Base-by-base conservation (phyloP, 176 grass and related monocot species). In the Bolboschoenus planiculmis region DNA sequence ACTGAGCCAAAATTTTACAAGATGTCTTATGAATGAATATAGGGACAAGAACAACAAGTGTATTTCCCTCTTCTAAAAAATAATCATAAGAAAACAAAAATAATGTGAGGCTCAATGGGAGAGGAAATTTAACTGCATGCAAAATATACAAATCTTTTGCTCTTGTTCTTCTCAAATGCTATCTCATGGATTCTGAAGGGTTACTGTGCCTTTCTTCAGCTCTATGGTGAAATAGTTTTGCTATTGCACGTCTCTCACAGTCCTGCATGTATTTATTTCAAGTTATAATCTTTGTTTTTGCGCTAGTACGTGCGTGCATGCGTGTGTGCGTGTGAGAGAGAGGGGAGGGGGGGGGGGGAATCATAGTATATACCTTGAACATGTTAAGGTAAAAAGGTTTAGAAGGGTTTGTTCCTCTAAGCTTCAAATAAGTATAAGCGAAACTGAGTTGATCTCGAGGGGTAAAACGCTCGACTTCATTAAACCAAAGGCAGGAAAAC, bases 371-470 rank as follows among this genome's bases (percentile, higher is more conserved):
- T 44, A 95, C 93, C 93, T 99, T 99, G 85, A 99, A 99, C 96
- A 99, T 95, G 84, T 92, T 95, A 50, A 99, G 88, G 51, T 50
- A 74, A 88, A 99, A 95, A 33, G 68, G 85, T 78, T 90, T 99
- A 21, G 74, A 64, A 26, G 89, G 96, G 88, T 99, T 99, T 81
- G 51, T 99, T 83, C 93, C 91, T 78, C 89, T 84, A 74, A 99
- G 93, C 83, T 99, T 99, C 86, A 99, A 88, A 86, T 93, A 99
- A 44, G 96, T 99, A 86, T 99, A 99, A 44, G 96, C 96, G 84
- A 99, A 99, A 84, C 96, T 99, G 84, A 99, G 92, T 36, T 99
- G 96, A 70, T 99, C 96, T 55, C 92, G 90, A 30, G 96, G 93
- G 40, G 96, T 99, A 85, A 99, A 99, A 63, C 88, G 93, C 56